Conservation (phyloP, 306 rosid genomes). For the Cicer judaicum region DNA sequence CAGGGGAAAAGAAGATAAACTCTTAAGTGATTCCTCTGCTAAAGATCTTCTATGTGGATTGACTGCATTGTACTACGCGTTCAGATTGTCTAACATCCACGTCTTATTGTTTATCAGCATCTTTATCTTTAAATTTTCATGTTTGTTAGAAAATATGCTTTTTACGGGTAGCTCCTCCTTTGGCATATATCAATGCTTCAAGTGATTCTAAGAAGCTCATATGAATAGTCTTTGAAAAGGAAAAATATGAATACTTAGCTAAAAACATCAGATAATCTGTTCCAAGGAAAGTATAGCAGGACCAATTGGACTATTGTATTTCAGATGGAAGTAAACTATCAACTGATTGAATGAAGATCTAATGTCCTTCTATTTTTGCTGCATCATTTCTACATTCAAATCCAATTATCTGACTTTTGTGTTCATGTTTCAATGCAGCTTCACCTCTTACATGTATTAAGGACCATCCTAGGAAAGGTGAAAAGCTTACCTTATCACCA, state of each 20-base stretch:
- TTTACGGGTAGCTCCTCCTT: background rate
- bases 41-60: slow-evolving; percentile 14
- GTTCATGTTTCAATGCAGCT: slow-evolving; percentile 65
- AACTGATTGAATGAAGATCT: slow-evolving; percentile 2
- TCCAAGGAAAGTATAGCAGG: slow-evolving; percentile 15
- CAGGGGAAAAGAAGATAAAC: slow-evolving; percentile 1
- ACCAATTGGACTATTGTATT: slow-evolving; percentile 17
- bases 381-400: slow-evolving; percentile 32
- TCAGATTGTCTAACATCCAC: slow-evolving; percentile 1
- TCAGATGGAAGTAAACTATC: background rate
- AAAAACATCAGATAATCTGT: background rate
- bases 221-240: background rate
- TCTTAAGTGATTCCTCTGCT: slow-evolving; percentile 27
- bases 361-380: background rate
- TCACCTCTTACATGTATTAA: slow-evolving; percentile 86
- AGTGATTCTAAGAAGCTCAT: slow-evolving; percentile 10
- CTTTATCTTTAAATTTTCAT: background rate
- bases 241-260: background rate
- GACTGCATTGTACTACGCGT: background rate
- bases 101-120: background rate
- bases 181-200: background rate
- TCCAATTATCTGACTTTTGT: slow-evolving; percentile 40
- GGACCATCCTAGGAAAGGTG: slow-evolving; percentile 98
- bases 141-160: background rate
- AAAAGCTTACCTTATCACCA: slow-evolving; percentile 91